Evolutionary conservation across 306 rosid genomes (phyloP).

Genomic region (Gillenia trifoliata): DNA sequence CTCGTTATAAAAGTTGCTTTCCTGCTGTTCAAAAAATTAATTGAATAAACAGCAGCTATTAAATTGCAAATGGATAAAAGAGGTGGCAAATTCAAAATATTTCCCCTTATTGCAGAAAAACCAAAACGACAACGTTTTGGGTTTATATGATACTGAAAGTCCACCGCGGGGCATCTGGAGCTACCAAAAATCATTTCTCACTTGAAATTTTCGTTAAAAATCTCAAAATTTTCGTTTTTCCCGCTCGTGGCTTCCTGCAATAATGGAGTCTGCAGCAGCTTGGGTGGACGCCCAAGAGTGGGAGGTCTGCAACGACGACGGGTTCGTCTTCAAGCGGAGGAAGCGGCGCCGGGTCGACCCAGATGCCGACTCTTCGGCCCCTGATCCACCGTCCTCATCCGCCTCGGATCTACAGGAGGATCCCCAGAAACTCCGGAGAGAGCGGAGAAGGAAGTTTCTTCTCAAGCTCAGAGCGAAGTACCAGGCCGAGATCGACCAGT

Average conservation of each 20-base stretch:
- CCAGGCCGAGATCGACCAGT: conserved; percentile 51
- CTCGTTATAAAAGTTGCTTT: too few species aligned
- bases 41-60: too few species aligned
- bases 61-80: too few species aligned
- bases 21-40: too few species aligned
- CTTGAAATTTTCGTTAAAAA: not conserved
- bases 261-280: conserved; percentile 32
- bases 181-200: not conserved
- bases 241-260: conserved; percentile 3
- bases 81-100: too few species aligned
- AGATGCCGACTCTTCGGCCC: not conserved
- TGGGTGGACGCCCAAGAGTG: conserved; percentile 41
- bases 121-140: not conserved
- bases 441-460: conserved; percentile 50
- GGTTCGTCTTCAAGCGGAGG: conserved; percentile 63
- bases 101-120: too few species aligned
- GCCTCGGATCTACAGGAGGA: conserved; percentile 23
- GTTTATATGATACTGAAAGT: too few species aligned
- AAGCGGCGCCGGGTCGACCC: conserved; percentile 44
- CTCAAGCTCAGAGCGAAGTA: conserved; percentile 47
- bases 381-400: not conserved
- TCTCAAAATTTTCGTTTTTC: conserved; percentile 14
- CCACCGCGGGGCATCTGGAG: not conserved
- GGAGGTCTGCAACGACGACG: conserved; percentile 73
- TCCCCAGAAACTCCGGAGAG: conserved; percentile 28